Evolutionary conservation across 306 rosid genomes (phyloP).

Genomic region (Amphicarpaea edgeworthii): DNA sequence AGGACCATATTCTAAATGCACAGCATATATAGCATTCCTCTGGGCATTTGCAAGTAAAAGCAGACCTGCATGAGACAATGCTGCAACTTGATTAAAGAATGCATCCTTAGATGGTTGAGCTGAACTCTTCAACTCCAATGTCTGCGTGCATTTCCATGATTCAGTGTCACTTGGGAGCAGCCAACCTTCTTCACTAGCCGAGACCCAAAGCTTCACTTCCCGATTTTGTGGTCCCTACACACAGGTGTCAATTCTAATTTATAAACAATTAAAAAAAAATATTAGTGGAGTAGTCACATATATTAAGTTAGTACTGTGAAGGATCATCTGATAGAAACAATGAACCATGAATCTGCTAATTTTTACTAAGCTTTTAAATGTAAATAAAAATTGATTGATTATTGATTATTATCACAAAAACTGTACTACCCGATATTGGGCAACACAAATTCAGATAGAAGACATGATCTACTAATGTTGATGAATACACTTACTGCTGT

Average conservation of each 20-base stretch:
- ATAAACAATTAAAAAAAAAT: constrained; percentile 33
- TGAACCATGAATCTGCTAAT: neutral
- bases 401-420: constrained; percentile 28
- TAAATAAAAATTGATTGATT: constrained; percentile 11
- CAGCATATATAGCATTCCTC: constrained; percentile 97
- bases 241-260: constrained; percentile 6
- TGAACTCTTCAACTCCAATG: constrained; percentile 87
- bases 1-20: constrained; percentile 86
- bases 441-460: constrained; percentile 12
- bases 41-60: constrained; percentile 98
- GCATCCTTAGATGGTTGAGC: constrained; percentile 82
- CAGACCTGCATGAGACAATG: constrained; percentile 92
- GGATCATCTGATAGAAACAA: neutral
- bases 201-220: constrained; percentile 94
- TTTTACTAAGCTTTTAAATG: constrained; percentile 3
- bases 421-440: neutral
- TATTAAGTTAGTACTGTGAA: constrained; percentile 2
- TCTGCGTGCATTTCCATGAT: constrained; percentile 93
- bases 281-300: constrained; percentile 12
- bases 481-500: constrained; percentile 73
- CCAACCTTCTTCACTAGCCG: constrained; percentile 92
- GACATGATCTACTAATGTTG: constrained; percentile 6
- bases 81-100: constrained; percentile 94
- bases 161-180: constrained; percentile 87
- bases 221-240: constrained; percentile 87